A percentile compares a stretch with the other conserved stretches of the same genome.
Evolutionary conservation across 2,329 filamentous ascomycete genomes (phyloP).

Genomic region (Aspergillus pseudoglaucus): DNA sequence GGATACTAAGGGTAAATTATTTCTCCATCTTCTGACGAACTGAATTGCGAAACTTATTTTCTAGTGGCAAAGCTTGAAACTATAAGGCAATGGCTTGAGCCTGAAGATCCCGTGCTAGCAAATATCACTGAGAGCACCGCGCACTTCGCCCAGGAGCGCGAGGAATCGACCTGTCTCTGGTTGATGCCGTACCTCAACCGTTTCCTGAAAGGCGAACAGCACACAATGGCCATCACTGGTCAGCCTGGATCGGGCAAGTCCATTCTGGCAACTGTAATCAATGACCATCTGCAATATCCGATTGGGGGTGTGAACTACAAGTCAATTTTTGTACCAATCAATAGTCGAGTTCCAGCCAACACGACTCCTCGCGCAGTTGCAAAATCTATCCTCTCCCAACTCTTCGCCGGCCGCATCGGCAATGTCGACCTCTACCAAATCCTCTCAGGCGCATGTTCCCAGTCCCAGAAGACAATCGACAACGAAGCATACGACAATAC

Average conservation of each 20-base stretch:
- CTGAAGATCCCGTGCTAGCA: conserved; percentile 41
- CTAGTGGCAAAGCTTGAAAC: conserved; percentile 25
- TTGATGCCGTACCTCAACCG: conserved; percentile 44
- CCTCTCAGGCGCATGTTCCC: conserved; percentile 25
- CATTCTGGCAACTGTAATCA: conserved; percentile 33
- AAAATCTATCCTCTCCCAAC: conserved; percentile 31
- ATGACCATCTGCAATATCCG: conserved; percentile 33
- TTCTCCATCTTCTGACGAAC: neutral
- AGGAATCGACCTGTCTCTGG: conserved; percentile 51
- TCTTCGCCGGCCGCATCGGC: conserved; percentile 34
- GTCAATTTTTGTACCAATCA: conserved; percentile 32
- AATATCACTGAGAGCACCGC: conserved; percentile 39
- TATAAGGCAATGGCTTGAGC: conserved; percentile 36
- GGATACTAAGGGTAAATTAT: conserved; percentile 20
- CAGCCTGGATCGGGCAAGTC: conserved; percentile 35
- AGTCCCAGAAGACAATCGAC: conserved; percentile 14
- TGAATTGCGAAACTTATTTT: neutral
- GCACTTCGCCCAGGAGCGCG: conserved; percentile 36
- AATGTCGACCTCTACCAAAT: conserved; percentile 33
- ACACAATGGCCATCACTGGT: conserved; percentile 40
- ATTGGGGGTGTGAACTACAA: conserved; percentile 30
- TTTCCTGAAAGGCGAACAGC: conserved; percentile 43
- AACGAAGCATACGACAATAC: conserved; percentile 28
- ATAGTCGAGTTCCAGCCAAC: conserved; percentile 26
- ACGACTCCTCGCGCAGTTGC: conserved; percentile 25